Conservation (phyloP, 192 early-diverging fungal genomes). For the Coemansia sp. region DNA sequence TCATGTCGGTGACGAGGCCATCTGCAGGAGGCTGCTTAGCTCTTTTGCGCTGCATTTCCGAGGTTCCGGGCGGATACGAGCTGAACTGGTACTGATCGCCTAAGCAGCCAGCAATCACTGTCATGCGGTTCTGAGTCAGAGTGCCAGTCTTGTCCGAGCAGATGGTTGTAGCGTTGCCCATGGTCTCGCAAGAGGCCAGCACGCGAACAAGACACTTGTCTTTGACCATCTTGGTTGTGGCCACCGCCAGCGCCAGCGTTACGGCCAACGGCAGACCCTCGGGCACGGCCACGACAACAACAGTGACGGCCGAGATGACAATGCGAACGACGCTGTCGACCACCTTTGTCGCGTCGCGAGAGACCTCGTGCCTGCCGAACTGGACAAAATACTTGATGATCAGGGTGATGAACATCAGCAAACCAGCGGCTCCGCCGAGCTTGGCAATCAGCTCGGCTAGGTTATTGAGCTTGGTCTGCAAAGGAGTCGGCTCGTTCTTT, state of each 20-base stretch:
- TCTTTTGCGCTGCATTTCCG: conserved; percentile 52
- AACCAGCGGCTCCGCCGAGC: conserved; percentile 78
- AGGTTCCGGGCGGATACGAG: conserved; percentile 53
- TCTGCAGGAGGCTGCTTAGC: conserved; percentile 40
- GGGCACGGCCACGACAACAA: conserved; percentile 97
- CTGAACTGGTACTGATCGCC: conserved; percentile 67
- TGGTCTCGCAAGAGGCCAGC: conserved; percentile 95
- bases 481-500: conserved; percentile 83
- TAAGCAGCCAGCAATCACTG: conserved; percentile 84
- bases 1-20: conserved; percentile 50
- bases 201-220: conserved; percentile 98
- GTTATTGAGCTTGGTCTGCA: conserved; percentile 85
- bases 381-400: conserved; percentile 83
- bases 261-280: conserved; percentile 98
- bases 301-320: conserved; percentile 86
- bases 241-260: conserved; percentile 90
- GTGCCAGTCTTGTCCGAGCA: conserved; percentile 99
- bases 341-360: conserved; percentile 53
- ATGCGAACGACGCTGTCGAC: conserved; percentile 71
- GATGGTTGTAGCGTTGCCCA: conserved; percentile 97
- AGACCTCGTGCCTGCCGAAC: conserved; percentile 42
- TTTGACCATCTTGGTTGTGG: conserved; percentile 91
- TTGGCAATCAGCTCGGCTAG: conserved; percentile 94
- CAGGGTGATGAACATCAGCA: conserved; percentile 82
- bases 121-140: conserved; percentile 96